Conservation (phyloP, 164 flowering plant species). For the Santalum album region DNA sequence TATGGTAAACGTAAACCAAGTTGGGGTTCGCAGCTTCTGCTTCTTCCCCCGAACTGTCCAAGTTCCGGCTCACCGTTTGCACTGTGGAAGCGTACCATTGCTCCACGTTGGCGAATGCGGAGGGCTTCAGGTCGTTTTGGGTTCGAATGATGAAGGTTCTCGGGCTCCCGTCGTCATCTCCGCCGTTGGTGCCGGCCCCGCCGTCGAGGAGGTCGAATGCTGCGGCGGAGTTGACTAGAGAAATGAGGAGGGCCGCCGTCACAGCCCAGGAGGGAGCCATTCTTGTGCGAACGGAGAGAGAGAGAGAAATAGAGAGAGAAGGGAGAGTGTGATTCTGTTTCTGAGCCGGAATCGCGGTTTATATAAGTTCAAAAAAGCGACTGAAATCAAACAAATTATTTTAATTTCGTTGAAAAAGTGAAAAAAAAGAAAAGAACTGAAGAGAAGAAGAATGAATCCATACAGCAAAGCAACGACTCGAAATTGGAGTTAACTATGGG, state of each 20-base stretch:
- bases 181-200: neutral
- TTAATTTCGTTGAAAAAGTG: too few relatives aligned
- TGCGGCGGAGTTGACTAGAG: neutral
- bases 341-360: too few relatives aligned
- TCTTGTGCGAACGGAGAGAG: too few relatives aligned
- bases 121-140: slow-evolving; percentile 36
- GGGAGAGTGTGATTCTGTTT: too few relatives aligned
- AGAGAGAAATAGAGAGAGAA: too few relatives aligned
- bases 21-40: neutral
- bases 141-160: slow-evolving; percentile 33
- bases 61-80: slow-evolving; percentile 8
- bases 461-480: too few relatives aligned
- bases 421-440: too few relatives aligned
- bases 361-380: too few relatives aligned
- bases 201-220: slow-evolving; percentile 2
- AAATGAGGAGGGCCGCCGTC: neutral
- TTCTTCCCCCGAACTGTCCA: neutral
- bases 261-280: too few relatives aligned
- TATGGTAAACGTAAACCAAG: slow-evolving; percentile 36
- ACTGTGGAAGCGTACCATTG: slow-evolving; percentile 47
- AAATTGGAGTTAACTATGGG: too few relatives aligned
- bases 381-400: too few relatives aligned
- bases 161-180: neutral
- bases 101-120: slow-evolving; percentile 24
- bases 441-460: too few relatives aligned